Evolutionary conservation across 495 filamentous ascomycete species (phyloP).

Genomic region (Aspergillus avenaceus): DNA sequence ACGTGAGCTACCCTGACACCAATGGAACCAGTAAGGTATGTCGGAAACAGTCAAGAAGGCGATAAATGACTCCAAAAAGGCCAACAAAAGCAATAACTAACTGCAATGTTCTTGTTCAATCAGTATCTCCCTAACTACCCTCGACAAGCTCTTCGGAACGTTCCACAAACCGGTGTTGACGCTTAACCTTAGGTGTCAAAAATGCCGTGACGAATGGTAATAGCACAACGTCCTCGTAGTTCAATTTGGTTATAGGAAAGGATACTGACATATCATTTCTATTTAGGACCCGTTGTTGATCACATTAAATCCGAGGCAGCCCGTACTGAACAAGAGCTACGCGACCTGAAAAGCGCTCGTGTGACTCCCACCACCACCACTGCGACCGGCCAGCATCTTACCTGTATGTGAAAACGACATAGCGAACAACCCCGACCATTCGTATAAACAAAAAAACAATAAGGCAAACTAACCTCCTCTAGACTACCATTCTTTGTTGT

Average conservation of each 20-base stretch:
- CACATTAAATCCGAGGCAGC: conserved; percentile 68
- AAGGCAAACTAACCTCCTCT: conserved; percentile 13
- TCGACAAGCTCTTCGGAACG: not conserved
- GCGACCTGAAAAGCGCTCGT: conserved; percentile 68
- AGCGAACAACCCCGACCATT: not conserved
- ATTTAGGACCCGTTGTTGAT: conserved; percentile 69
- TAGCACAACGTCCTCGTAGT: not conserved
- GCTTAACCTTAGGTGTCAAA: conserved; percentile 18
- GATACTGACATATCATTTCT: conserved; percentile 25
- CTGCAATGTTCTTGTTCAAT: conserved; percentile 1
- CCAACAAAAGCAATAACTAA: conserved; percentile 9
- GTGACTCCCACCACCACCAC: conserved; percentile 63
- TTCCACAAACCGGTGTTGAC: conserved; percentile 19
- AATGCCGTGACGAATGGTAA: conserved; percentile 33
- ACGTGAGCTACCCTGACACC: conserved; percentile 41
- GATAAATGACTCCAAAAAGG: not conserved
- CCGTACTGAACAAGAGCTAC: conserved; percentile 70
- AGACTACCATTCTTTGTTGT: conserved; percentile 95
- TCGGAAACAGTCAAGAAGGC: conserved; percentile 2
- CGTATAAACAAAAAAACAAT: not conserved
- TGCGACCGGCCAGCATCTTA: conserved; percentile 82
- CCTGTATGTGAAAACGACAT: conserved; percentile 50
- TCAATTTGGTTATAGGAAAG: conserved; percentile 14
- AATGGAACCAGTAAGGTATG: conserved; percentile 41
- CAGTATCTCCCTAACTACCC: not conserved